These are phyloP conservation scores for Aegilops bicornis DNA, from an alignment of 176 grass and related monocot genomes.

Conservation along the genomic window DNA sequence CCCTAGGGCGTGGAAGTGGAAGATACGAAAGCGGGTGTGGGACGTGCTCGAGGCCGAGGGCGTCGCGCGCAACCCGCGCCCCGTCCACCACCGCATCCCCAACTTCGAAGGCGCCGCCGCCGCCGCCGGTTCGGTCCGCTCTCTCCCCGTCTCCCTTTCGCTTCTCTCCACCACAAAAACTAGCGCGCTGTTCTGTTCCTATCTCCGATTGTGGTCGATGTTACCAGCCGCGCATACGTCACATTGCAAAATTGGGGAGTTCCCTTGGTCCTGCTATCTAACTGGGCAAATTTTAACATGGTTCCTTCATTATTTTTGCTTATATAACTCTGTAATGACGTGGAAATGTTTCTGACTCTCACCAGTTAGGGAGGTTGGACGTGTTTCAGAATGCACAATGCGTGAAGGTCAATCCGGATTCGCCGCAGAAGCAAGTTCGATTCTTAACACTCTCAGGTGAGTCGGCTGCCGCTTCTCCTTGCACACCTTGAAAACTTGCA, in stretches of 20 bases:
- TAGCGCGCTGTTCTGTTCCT: background rate
- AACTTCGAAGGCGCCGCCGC: conserved; percentile 71
- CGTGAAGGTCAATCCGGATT: conserved; percentile 90
- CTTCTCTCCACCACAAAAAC: background rate
- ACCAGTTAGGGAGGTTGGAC: conserved; percentile 61
- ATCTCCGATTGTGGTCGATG: background rate
- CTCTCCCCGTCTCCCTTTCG: background rate
- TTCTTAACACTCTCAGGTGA: conserved; percentile 82
- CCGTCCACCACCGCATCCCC: conserved; percentile 96
- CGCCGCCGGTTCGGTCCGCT: conserved; percentile 56
- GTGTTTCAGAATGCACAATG: conserved; percentile 64
- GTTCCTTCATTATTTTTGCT: background rate
- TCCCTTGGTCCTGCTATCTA: background rate
- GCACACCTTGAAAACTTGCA: background rate
- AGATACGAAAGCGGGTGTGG: conserved; percentile 74
- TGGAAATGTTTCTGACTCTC: background rate
- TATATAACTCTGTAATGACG: background rate
- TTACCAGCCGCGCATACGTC: background rate
- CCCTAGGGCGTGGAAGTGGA: conserved; percentile 85
- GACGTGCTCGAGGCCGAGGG: conserved; percentile 73
- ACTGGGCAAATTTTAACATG: no score
- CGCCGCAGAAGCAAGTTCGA: conserved; percentile 90
- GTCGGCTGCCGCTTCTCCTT: background rate
- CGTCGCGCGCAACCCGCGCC: conserved; percentile 68
- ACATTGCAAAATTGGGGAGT: background rate